Percentiles rank a stretch among this genome's conserved stretches.
Conservation (phyloP, 495 filamentous ascomycete genomes). For the Penicillium egyptiacum region DNA sequence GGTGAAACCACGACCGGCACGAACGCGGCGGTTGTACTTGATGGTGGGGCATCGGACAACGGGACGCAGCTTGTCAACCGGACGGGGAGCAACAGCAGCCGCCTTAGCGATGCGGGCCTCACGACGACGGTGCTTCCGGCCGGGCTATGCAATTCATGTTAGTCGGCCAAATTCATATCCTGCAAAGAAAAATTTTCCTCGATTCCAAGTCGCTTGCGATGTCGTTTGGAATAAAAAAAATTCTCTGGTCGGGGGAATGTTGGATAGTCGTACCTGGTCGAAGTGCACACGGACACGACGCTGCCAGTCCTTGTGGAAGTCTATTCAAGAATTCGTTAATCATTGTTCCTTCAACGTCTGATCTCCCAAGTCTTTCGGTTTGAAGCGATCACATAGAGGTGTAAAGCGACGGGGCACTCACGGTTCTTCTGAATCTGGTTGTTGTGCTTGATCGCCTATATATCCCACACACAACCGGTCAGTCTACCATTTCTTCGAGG, state of each 20-base stretch:
- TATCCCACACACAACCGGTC: constrained; percentile 34
- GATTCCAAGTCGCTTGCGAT: constrained; percentile 21
- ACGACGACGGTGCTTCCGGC: constrained; percentile 87
- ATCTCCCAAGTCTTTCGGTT: constrained; percentile 7
- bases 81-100: constrained; percentile 88
- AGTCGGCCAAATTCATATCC: constrained; percentile 27
- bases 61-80: constrained; percentile 94
- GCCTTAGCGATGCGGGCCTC: constrained; percentile 89
- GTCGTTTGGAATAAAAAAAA: constrained; percentile 24
- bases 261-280: constrained; percentile 79
- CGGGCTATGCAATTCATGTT: constrained; percentile 63
- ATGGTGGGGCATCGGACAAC: constrained; percentile 90
- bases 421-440: constrained; percentile 98
- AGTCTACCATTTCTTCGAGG: constrained; percentile 24
- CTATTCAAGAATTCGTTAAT: constrained; percentile 49
- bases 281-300: constrained; percentile 97
- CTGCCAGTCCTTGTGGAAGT: constrained; percentile 99
- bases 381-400: constrained; percentile 6
- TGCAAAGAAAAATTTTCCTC: constrained; percentile 17
- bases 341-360: constrained; percentile 23
- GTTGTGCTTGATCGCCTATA: constrained; percentile 98
- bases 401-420: constrained; percentile 50
- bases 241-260: constrained; percentile 13
- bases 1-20: constrained; percentile 95
- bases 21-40: constrained; percentile 98